Evolutionary conservation across 805 yeast genomes (phyloP), one percentile per base, ranked within the genome.

Genomic region (Starmerella tilneyi): DNA sequence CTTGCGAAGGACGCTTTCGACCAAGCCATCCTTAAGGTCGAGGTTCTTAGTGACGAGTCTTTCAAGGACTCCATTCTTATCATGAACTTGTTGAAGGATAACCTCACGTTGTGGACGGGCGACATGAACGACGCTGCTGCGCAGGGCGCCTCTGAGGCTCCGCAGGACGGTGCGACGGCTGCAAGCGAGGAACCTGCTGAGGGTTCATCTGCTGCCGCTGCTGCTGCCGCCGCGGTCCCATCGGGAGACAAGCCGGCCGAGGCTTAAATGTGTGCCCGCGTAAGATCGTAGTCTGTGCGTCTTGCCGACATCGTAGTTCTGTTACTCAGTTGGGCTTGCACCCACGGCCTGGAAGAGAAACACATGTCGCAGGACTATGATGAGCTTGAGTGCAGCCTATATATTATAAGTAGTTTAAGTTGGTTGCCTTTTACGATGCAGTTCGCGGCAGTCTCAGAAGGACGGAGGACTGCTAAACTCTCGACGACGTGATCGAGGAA

Each of bases 1-100:
- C 79, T 92, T 67, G 98, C 98, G 62, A 92, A 92, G 71, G 96
- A 89, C 73, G 98, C 98, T 33, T 92, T 92, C 60, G 98, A 92
- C 69, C 98, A 92, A 66, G 98, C 98, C 56, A 94, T 92, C 65
- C 96, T 97, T 56, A 97, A 92, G 73, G 79, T 92, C 67, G 98
- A 92, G 72, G 88, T 96, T 56, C 77, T 92, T 63, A 83, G 94
- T 38, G 98, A 92, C 73, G 98, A 92, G 73, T 83, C 95, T 57
- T 92, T 92, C 80, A 92, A 92, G 72, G 98, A 92, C 70, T 86
- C 96, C 54, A 92, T 97, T 56, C 79, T 92, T 68, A 92, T 92
- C 65, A 92, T 92, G 98, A 97, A 92, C 79, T 79, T 92, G 67
- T 80, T 92, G 68, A 84, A 96, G 98, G 71, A 63, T 45, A 63